A percentile compares a stretch with the other conserved stretches of the same genome.
These are phyloP conservation scores for Graphiopsis chlorocephala DNA, from an alignment of 2,329 filamentous ascomycete genomes.

Conservation along the genomic window DNA sequence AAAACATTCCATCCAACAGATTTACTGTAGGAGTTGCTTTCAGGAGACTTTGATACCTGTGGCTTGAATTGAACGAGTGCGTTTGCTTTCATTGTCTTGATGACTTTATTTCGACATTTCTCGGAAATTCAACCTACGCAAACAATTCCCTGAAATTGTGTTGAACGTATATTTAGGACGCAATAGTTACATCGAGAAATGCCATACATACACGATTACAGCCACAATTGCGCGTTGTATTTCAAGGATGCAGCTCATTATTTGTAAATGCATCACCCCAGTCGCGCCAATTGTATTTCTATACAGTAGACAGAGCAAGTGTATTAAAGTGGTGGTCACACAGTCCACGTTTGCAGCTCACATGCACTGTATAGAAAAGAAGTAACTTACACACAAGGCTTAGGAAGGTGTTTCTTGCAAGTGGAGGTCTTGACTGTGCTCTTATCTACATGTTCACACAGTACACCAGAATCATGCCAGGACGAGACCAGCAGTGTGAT, in stretches of 20 bases:
- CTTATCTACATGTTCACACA: background rate
- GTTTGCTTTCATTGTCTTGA: background rate
- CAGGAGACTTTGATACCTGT: background rate
- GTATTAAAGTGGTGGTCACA: background rate
- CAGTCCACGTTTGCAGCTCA: background rate
- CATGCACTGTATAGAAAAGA: too few relatives aligned
- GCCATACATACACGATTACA: background rate
- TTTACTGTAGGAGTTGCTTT: background rate
- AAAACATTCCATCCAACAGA: background rate
- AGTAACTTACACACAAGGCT: too few relatives aligned
- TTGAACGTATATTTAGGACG: too few relatives aligned
- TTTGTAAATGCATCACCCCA: background rate
- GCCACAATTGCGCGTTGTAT: background rate
- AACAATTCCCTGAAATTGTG: background rate
- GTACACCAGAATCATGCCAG: background rate
- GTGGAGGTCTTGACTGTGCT: background rate
- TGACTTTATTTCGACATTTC: background rate
- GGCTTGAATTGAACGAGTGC: background rate
- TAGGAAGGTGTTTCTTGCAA: background rate
- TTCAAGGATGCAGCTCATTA: background rate
- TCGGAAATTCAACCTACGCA: background rate
- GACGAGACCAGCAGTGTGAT: too few relatives aligned
- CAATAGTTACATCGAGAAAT: background rate
- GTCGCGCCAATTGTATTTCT: background rate
- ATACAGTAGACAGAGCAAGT: background rate